Base-by-base conservation (phyloP, 2,329 filamentous ascomycete genomes). In the Nothomitra cinnamomea region DNA sequence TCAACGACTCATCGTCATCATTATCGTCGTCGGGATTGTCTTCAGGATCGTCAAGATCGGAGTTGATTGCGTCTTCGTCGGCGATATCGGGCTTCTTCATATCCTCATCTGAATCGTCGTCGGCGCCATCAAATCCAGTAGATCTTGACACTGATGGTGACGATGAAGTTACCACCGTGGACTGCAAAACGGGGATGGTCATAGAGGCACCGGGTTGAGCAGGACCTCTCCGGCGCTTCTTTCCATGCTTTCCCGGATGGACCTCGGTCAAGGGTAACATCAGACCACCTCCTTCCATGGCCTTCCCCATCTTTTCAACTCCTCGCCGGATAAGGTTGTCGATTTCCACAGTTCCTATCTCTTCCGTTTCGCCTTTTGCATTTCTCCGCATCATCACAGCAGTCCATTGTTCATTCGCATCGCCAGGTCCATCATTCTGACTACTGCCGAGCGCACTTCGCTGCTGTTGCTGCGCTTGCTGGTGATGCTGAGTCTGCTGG, bases 1-100 rank as follows among this genome's bases (percentile, higher is more conserved):
- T 82, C 59, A 85, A 78, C 36, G 82, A 79, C 43, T 94, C 89
- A 56, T 94, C 87, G 13, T 88, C 86, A 51, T 92, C 89, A 35
- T 92, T 87, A 22, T 90, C 86, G 22, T 92, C 87, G 28, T 85
- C 82, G 17, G 80, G 70, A 10, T 87, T 82, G 57, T 96, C 92
- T 57, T 96, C 89, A 0, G 89, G 81, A 64, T 98, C 92, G 64
- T 98, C 92, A 2, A 98, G 80, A 62, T 98, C 92, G 0, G 92
- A 96, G 67, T 98, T 98, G 70, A 98, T 98, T 1, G 90, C 92
- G 66, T 98, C 89, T 59, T 95, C 90, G 58, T 95, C 89, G 12
- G 66, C 62, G 52, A 67, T 63, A 52, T 80, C 69, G 52, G 79
- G 79, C 22, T 75, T 69, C 45, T 49, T 49, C 45, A n/a, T n/a